Evolutionary conservation across 495 filamentous ascomycete species (phyloP).

Genomic region (Mytilinidion resinicola): DNA sequence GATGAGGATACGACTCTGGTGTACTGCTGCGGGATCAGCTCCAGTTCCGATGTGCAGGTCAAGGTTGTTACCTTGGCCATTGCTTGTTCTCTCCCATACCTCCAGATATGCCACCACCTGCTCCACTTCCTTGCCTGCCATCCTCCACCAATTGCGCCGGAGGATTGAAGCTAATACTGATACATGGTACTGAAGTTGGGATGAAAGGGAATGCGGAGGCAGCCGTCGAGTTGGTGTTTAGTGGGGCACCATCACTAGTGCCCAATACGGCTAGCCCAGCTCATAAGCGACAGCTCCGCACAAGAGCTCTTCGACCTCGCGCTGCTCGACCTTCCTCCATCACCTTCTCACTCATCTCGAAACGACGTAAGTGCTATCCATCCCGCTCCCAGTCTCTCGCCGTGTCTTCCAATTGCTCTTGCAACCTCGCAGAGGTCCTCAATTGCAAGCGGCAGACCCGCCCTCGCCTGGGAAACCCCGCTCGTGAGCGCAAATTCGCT

Average conservation of each 20-base stretch:
- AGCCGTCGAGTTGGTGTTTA: not conserved
- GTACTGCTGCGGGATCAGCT: slow-evolving; percentile 5
- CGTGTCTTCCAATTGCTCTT: not conserved
- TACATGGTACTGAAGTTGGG: not conserved
- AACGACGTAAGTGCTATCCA: slow-evolving; percentile 23
- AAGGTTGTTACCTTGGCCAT: slow-evolving; percentile 5
- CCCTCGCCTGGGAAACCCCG: not conserved
- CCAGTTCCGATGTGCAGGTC: not conserved
- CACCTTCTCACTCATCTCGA: slow-evolving; percentile 29
- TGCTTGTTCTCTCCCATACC: not conserved
- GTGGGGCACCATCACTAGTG: too few species aligned
- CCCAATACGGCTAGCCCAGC: too few species aligned
- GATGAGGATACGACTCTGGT: slow-evolving; percentile 8
- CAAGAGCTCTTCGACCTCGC: slow-evolving; percentile 6
- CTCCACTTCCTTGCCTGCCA: not conserved
- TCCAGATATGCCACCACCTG: slow-evolving; percentile 19
- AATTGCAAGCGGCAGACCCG: slow-evolving; percentile 3
- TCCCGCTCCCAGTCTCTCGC: not conserved
- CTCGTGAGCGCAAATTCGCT: slow-evolving; percentile 35
- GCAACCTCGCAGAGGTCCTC: not conserved
- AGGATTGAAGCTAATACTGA: too few species aligned
- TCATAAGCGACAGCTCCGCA: slow-evolving; percentile 23
- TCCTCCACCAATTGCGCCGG: not conserved
- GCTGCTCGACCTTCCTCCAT: slow-evolving; percentile 9
- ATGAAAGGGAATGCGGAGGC: not conserved